Evolutionary conservation across 202 grass and related monocot genomes (phyloP), one percentile per base, ranked within the genome.

Genomic region (Alloteropsis angusta): DNA sequence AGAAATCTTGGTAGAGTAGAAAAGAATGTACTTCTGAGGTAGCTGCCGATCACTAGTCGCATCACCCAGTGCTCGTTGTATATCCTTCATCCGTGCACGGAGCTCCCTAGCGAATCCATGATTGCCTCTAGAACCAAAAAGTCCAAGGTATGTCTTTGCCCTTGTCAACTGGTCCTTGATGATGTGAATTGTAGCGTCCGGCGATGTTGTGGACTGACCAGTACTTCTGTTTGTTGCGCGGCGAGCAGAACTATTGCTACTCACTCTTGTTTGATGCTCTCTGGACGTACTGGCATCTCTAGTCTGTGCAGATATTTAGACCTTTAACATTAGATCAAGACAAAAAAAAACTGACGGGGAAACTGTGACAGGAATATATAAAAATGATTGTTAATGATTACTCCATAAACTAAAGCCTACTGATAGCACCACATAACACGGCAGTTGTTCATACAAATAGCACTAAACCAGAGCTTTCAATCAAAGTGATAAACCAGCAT

Each of bases 121-220:
- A 72, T 89, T 82, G 28, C 86, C 81, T 85, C 84, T 82, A 76
- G 78, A 83, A 58, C 82, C 70, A 76, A 78, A 18, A 50, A 97
- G 32, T 44, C 75, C 56, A 65, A 89, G 82, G 81, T 91, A 89
- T 49, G 75, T 70, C 71, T 83, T 93, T 78, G 90, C 90, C 70
- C 73, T 93, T 71, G 35, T 72, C 56, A 97, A 79, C 76, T 97
- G 93, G 22, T 91, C 93, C 88, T 79, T 93, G 72, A 97, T 83
- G 18, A 66, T 62, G 14, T 2, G 74, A 65, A 93, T 77, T 45
- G 80, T 86, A 75, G 72, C 84, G 79, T 97, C 85, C 7, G 68
- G 66, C 0, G 36, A 64, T 61, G 66, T 85, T 58, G 9, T 41
- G 1, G 35, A 81, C 41, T 84, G 69, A 38, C 21, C 69, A 35